Evolutionary conservation across 1,284 basidiomycete genomes (phyloP).

Genomic region (Malassezia brasiliensis): DNA sequence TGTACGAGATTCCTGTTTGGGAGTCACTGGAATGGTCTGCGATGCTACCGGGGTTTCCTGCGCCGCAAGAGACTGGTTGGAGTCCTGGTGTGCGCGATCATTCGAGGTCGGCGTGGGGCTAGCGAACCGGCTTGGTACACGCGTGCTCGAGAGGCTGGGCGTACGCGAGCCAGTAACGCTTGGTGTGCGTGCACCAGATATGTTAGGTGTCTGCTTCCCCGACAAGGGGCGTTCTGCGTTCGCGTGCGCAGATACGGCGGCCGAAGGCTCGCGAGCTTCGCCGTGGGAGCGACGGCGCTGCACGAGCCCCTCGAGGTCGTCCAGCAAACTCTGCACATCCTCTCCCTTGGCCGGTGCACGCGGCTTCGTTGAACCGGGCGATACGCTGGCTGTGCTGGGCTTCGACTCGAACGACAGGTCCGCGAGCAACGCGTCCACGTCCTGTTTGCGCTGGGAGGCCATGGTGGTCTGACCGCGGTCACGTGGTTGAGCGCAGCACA

Average conservation of each 20-base stretch:
- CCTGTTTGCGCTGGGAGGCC: constrained; percentile 14
- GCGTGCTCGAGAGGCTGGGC: too few species aligned
- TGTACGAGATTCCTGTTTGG: not conserved
- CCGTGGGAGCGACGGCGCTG: constrained; percentile 26
- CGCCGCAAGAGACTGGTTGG: too few species aligned
- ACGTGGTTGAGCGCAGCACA: not conserved
- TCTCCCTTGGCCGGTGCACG: not conserved
- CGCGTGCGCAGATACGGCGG: not conserved
- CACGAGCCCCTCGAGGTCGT: constrained; percentile 45
- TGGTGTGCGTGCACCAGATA: not conserved
- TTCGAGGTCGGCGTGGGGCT: too few species aligned
- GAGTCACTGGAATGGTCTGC: not conserved
- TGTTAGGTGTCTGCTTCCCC: not conserved
- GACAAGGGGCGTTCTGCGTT: not conserved
- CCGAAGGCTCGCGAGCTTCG: not conserved
- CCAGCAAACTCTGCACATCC: constrained; percentile 44
- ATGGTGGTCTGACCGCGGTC: constrained; percentile 5
- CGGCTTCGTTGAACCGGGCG: not conserved
- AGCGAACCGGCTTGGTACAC: too few species aligned
- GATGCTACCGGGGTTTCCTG: not conserved
- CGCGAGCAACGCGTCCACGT: constrained; percentile 44
- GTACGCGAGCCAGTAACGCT: too few species aligned
- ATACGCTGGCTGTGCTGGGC: not conserved
- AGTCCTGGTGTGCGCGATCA: too few species aligned
- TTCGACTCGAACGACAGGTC: constrained; percentile 25